Conservation (phyloP, 2,329 filamentous ascomycete genomes). For the Fusarium nodosum region DNA sequence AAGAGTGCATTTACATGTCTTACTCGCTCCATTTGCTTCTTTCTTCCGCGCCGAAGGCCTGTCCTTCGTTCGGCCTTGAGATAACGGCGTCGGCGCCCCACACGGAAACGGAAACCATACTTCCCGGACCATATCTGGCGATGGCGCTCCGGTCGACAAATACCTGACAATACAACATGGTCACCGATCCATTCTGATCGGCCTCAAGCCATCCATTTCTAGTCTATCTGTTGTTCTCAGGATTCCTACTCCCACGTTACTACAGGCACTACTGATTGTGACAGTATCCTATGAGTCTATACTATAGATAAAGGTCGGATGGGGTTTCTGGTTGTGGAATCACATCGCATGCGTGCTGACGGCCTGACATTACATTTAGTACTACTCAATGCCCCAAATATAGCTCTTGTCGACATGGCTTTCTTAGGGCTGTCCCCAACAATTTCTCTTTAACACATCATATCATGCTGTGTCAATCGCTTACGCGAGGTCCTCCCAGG, state of each 20-base stretch:
- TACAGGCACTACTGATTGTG: constrained; percentile 18
- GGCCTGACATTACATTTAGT: background rate
- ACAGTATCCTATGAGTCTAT: constrained; percentile 13
- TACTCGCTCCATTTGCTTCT: constrained; percentile 8
- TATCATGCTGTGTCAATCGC: background rate
- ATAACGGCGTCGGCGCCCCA: constrained; percentile 6
- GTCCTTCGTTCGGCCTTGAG: constrained; percentile 27
- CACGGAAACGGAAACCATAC: constrained; percentile 17
- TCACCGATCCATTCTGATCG: constrained; percentile 34
- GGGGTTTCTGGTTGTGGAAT: background rate
- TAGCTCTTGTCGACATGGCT: background rate
- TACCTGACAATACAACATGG: constrained; percentile 16
- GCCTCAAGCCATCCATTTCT: background rate
- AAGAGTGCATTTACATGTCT: constrained; percentile 15
- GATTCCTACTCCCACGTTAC: constrained; percentile 11
- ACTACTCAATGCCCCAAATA: background rate
- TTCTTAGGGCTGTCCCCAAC: background rate
- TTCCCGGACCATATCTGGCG: constrained; percentile 19
- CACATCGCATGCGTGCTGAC: background rate
- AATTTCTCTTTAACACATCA: constrained; percentile 1
- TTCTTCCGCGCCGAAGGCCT: constrained; percentile 9
- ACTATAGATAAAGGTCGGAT: background rate
- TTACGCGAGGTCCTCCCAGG: background rate
- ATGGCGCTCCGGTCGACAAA: constrained; percentile 19
- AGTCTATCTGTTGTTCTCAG: constrained; percentile 3